phyloP scores from a whole-genome alignment of 2,329 filamentous ascomycete genomes.

The Chaetomiaceae sp. region DNA sequence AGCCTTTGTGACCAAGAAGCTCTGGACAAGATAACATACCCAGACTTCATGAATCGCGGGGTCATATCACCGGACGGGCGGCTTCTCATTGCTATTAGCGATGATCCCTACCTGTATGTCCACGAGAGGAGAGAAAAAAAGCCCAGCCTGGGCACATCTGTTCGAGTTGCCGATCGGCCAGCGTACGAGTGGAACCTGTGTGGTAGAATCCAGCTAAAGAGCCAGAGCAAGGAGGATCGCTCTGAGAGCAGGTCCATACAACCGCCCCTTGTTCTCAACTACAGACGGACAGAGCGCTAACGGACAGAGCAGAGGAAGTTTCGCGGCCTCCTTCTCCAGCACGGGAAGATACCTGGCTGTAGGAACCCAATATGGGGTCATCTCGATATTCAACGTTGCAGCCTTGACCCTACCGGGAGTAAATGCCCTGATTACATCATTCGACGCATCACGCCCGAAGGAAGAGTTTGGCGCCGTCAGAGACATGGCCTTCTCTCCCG shows the following conservation, averaged over 20 bases:
- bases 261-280: neutral
- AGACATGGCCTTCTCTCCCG: constrained; percentile 87
- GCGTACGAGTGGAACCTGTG: constrained; percentile 48
- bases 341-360: constrained; percentile 68
- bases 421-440: constrained; percentile 66
- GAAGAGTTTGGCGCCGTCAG: constrained; percentile 73
- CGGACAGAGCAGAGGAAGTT: constrained; percentile 58
- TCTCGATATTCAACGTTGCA: constrained; percentile 65
- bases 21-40: constrained; percentile 66
- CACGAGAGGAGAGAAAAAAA: constrained; percentile 54
- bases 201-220: constrained; percentile 52
- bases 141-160: constrained; percentile 24
- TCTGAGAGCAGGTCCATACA: constrained; percentile 44
- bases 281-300: constrained; percentile 8
- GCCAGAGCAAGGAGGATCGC: constrained; percentile 50
- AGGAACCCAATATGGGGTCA: constrained; percentile 74
- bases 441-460: constrained; percentile 70
- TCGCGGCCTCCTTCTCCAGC: constrained; percentile 71
- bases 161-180: constrained; percentile 25
- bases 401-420: constrained; percentile 40
- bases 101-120: constrained; percentile 81
- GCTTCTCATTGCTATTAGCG: constrained; percentile 76
- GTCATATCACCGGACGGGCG: constrained; percentile 87
- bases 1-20: constrained; percentile 61
- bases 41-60: constrained; percentile 87